These are phyloP conservation scores for Nicotiana tomentosiformis DNA, from an alignment of 257 asterid species.

Conservation along the genomic window DNA sequence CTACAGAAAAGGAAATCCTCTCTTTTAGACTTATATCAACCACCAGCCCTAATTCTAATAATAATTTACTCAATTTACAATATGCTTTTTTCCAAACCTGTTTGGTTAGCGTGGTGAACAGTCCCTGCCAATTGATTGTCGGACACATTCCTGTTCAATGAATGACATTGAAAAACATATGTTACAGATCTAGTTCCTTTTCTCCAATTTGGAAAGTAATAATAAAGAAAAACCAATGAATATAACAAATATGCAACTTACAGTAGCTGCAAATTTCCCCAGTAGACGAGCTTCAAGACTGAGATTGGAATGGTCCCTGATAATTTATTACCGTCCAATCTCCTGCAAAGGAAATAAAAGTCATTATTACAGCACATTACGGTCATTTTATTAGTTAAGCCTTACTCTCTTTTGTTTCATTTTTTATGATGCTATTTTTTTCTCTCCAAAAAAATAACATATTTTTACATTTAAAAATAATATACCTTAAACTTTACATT, in stretches of 20 bases:
- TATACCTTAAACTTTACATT: not conserved
- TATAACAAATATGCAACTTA: conserved; percentile 14
- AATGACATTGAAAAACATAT: not conserved
- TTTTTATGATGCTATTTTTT: too few relatives aligned
- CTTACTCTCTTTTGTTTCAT: too few relatives aligned
- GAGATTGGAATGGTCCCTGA: conserved; percentile 26
- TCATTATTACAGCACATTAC: too few relatives aligned
- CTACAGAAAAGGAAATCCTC: not conserved
- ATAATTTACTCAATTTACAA: too few relatives aligned
- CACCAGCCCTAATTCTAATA: too few relatives aligned
- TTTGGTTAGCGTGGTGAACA: not conserved
- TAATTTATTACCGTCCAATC: conserved; percentile 28
- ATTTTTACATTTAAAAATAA: too few relatives aligned
- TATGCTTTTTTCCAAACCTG: not conserved
- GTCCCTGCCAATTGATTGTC: conserved; percentile 15
- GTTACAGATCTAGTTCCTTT: too few relatives aligned
- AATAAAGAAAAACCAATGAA: too few relatives aligned
- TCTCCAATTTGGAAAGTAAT: too few relatives aligned
- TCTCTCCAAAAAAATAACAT: too few relatives aligned
- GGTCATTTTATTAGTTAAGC: too few relatives aligned
- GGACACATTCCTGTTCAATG: conserved; percentile 3
- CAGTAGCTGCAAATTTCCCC: conserved; percentile 26
- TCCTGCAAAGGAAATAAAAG: conserved; percentile 13
- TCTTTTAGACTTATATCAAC: not conserved
- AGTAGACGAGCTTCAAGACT: conserved; percentile 21